Percentiles rank a stretch among this genome's conserved stretches.
Evolutionary conservation across 176 grass and related monocot genomes (phyloP).

Genomic region (Oryza glaberrima): DNA sequence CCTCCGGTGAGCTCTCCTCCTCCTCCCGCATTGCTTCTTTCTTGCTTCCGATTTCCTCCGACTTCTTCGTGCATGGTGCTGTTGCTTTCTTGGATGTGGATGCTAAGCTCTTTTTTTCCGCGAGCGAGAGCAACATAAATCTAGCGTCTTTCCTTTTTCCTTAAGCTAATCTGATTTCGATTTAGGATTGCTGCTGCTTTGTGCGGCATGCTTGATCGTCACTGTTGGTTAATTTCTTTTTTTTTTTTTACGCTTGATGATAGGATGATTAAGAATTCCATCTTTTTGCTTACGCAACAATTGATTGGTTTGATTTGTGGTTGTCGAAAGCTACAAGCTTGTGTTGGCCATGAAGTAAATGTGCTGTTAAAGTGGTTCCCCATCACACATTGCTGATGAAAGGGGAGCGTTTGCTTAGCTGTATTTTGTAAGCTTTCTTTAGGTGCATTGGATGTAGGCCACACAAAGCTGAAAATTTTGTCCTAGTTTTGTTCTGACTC

Average conservation of each 20-base stretch:
- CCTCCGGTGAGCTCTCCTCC: constrained; percentile 64
- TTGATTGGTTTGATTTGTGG: constrained; percentile 16
- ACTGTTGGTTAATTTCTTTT: not conserved
- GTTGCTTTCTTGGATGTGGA: constrained; percentile 49
- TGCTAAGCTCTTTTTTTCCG: constrained; percentile 34
- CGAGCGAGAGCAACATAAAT: constrained; percentile 40
- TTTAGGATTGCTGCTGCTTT: constrained; percentile 34
- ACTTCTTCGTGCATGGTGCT: constrained; percentile 40
- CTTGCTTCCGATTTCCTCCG: constrained; percentile 35
- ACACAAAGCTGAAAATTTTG: constrained; percentile 41
- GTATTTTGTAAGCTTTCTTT: constrained; percentile 50
- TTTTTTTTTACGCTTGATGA: not conserved
- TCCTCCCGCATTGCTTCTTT: constrained; percentile 34
- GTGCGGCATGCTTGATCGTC: constrained; percentile 25
- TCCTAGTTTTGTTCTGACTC: constrained; percentile 18
- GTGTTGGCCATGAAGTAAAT: constrained; percentile 37
- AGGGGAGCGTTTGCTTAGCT: constrained; percentile 51
- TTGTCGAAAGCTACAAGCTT: constrained; percentile 35
- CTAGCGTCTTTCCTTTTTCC: constrained; percentile 37
- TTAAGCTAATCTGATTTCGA: constrained; percentile 44
- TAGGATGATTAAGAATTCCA: not conserved
- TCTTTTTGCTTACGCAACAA: constrained; percentile 21
- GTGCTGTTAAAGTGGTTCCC: constrained; percentile 40
- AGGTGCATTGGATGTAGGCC: constrained; percentile 48
- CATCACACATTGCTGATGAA: constrained; percentile 44